Evolutionary conservation across 73 alveolate genomes (phyloP).

Genomic region (Tetrahymena elliotti): DNA sequence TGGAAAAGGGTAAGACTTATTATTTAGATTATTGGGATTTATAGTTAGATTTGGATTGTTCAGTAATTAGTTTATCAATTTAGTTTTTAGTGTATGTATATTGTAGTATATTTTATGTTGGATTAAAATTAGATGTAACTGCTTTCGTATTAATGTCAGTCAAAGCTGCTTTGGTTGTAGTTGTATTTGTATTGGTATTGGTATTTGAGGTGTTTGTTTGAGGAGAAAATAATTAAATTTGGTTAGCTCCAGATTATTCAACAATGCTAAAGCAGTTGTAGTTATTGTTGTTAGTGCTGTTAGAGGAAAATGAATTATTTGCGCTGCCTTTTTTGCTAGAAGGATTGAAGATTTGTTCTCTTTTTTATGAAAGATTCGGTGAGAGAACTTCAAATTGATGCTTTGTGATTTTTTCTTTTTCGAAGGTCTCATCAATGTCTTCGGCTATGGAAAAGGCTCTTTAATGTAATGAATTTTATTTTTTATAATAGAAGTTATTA

Average conservation of each 20-base stretch:
- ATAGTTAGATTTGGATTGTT: not conserved
- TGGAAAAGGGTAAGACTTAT: not conserved
- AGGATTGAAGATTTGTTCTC: not conserved
- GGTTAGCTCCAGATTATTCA: not conserved
- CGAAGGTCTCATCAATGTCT: not conserved
- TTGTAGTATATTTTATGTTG: not conserved
- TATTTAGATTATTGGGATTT: not conserved
- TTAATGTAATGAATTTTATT: no score
- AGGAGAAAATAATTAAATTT: not conserved
- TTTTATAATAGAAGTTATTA: no score
- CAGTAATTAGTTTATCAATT: not conserved
- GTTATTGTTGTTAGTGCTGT: not conserved
- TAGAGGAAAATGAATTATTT: not conserved
- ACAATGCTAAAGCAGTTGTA: not conserved
- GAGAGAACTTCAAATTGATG: not conserved
- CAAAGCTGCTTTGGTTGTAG: no score
- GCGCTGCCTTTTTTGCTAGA: not conserved
- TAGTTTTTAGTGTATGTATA: not conserved
- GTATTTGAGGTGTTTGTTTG: not conserved
- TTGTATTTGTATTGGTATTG: not conserved
- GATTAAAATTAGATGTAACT: not conserved
- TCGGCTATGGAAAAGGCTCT: not conserved
- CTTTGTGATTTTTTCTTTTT: not conserved
- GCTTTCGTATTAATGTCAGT: not conserved
- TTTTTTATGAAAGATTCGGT: not conserved